Evolutionary conservation across 345 rosid genomes (phyloP), one percentile per base, ranked within the genome.

Genomic region (Rhodamnia rubescens): DNA sequence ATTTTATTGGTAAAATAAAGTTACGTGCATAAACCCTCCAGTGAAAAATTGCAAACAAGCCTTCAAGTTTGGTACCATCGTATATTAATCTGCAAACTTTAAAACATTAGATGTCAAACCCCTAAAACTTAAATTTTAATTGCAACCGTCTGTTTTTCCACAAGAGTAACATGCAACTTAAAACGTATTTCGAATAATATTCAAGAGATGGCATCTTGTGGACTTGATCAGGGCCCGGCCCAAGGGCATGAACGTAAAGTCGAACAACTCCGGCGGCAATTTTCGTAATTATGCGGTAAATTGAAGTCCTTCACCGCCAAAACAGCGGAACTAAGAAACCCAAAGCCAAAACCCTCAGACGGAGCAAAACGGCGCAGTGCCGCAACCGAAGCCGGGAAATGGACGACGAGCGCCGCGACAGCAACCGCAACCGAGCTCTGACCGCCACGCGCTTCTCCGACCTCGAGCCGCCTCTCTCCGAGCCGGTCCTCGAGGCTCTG

Each of bases 401-500:
- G 50, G 86, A 50, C 83, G 53, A 24, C 53, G 61, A 78, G 54
- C 86, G 18, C 58, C 24, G 13, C 85, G 53, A 59, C 22, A 29
- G 53, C 89, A 86, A 85, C 86, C 88, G 92, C 16, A 92, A 92
- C 90, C 90, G 90, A 87, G 99, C 98, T 22, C 89, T 97, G 87
- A 94, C 97, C 0, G 86, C 18, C 49, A 94, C 93, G 13, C 93
- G 94, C 88, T 97, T 97, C 90, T 94, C 94, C 87, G 99, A 97
- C 85, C 90, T 97, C n/a, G 85, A 91, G 26, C 98, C 98, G 53
- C 86, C 92, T 2, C 91, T 96, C 22, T 93, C 98, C n/a, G 90
- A 84, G 54, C 90, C 89, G 21, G 93, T 95, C 64, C 89, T 97
- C 58, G 90, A 89, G 5, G 98, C 95, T 12, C 92, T 97, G 21